Evolutionary conservation across 192 early-diverging fungal species (phyloP).

Genomic region (Mortierella alpina): DNA sequence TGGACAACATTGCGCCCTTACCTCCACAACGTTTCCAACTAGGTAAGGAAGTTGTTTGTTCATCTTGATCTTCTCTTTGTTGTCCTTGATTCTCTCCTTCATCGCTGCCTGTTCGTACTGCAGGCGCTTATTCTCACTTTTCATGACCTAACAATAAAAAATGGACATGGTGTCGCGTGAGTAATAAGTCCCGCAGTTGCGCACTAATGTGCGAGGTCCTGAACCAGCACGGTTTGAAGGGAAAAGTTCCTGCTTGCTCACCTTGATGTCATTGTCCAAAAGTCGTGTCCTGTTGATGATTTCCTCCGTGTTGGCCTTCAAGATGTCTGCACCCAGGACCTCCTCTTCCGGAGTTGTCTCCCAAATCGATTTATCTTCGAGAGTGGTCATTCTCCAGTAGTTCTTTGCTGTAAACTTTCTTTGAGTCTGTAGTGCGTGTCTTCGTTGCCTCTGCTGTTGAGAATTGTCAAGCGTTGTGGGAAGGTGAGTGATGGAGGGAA

Average conservation of each 20-base stretch:
- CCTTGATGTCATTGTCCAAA: constrained; percentile 97
- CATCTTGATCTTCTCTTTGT: constrained; percentile 98
- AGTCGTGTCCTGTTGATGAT: constrained; percentile 91
- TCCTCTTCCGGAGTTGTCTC: constrained; percentile 67
- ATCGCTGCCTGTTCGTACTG: constrained; percentile 88
- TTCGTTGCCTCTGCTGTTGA: no score
- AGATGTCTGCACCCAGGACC: constrained; percentile 91
- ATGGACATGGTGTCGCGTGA: background rate
- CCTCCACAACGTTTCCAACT: constrained; percentile 96
- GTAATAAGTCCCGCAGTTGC: no score
- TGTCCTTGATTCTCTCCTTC: constrained; percentile 96
- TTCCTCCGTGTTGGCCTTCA: constrained; percentile 88
- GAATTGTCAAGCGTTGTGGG: no score
- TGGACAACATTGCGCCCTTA: constrained; percentile 31
- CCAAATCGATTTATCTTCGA: constrained; percentile 78
- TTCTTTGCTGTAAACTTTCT: no score
- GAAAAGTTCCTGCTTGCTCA: constrained; percentile 32
- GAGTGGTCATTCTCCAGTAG: constrained; percentile 67
- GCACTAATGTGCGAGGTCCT: background rate
- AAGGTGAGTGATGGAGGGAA: no score
- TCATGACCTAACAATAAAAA: constrained; percentile 74
- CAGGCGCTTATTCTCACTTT: constrained; percentile 90
- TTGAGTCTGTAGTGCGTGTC: no score
- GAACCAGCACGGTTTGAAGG: no score
- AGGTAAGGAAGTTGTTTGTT: constrained; percentile 98